These are phyloP conservation scores for Eucalyptus regnans DNA, from an alignment of 345 rosid species.

Conservation along the genomic window DNA sequence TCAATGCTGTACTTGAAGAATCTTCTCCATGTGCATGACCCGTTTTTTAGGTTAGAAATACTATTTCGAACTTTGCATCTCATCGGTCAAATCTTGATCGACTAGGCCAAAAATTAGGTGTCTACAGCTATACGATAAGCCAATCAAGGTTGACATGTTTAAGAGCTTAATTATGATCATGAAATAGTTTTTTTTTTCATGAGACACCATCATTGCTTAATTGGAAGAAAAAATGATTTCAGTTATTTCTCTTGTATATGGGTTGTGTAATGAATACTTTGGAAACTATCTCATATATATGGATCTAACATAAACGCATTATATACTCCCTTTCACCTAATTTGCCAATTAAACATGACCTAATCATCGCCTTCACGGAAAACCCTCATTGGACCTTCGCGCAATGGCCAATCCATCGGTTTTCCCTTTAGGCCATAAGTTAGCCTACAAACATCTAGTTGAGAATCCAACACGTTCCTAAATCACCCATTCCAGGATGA, in stretches of 20 bases:
- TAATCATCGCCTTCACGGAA: neutral
- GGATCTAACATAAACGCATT: neutral
- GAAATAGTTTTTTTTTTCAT: neutral
- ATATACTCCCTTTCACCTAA: neutral
- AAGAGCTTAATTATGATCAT: neutral
- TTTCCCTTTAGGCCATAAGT: neutral
- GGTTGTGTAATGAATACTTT: neutral
- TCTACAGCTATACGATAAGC: neutral
- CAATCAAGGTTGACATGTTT: neutral
- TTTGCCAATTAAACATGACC: neutral
- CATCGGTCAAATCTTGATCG: neutral
- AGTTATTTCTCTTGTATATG: neutral
- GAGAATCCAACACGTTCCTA: neutral
- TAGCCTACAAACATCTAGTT: neutral
- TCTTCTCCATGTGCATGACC: neutral
- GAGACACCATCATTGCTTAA: neutral
- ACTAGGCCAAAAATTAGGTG: neutral
- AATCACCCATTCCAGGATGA: neutral
- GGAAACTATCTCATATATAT: neutral
- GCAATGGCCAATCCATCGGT: neutral
- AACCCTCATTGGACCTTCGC: neutral
- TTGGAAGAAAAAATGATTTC: neutral
- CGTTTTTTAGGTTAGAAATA: neutral
- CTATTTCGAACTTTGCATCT: neutral
- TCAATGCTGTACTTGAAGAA: neutral